A percentile compares a stretch with the other conserved stretches of the same genome.
phyloP scores from a whole-genome alignment of 495 filamentous ascomycete species.

The Tuber aestivum region DNA sequence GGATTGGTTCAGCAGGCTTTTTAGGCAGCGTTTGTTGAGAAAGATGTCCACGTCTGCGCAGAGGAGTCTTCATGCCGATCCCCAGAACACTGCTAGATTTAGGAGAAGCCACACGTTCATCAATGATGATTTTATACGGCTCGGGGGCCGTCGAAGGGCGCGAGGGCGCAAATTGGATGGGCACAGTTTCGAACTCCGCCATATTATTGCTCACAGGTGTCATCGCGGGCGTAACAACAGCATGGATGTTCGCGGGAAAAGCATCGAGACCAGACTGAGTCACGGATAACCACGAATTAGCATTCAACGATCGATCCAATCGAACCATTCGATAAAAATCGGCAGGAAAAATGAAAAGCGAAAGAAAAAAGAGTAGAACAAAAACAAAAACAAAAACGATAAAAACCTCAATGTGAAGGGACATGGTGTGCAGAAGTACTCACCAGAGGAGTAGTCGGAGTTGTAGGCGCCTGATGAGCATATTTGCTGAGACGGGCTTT shows the following conservation, averaged over 20 bases:
- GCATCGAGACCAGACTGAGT: constrained; percentile 3
- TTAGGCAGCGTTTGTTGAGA: background rate
- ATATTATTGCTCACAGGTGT: constrained; percentile 7
- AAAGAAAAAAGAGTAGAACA: background rate
- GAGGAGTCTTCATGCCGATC: background rate
- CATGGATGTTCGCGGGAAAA: constrained; percentile 1
- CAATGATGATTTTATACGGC: background rate
- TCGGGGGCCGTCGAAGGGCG: constrained; percentile 12
- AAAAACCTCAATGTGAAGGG: background rate
- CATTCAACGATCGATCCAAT: constrained; percentile 1
- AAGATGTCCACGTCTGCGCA: background rate
- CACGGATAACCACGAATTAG: constrained; percentile 1
- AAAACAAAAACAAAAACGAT: background rate
- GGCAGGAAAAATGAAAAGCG: background rate
- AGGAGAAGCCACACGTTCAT: constrained; percentile 1
- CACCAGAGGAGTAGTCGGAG: constrained; percentile 3
- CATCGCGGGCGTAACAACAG: background rate
- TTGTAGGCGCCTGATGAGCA: constrained; percentile 3
- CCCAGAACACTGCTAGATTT: background rate
- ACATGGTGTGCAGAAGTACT: background rate
- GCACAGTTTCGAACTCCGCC: background rate
- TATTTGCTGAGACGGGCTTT: background rate
- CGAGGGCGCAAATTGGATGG: constrained; percentile 2
- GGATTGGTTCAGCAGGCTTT: constrained; percentile 14
- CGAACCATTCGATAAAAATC: background rate